Base-by-base conservation (phyloP, 495 filamentous ascomycete species). In the Neurospora africana region DNA sequence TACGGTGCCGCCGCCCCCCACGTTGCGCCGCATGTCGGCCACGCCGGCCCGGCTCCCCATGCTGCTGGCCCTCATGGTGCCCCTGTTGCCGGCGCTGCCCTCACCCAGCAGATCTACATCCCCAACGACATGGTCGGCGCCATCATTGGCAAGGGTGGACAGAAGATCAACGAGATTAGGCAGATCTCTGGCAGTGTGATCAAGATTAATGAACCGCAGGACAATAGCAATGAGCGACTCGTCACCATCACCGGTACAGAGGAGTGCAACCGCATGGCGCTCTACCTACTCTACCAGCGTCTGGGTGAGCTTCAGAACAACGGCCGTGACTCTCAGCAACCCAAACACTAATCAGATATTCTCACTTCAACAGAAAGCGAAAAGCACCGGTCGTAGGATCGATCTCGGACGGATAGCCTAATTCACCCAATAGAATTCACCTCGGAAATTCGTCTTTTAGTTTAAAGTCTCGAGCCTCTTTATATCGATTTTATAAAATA, bases 81-180 rank as follows among this genome's bases (percentile, higher is more conserved):
- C 71, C 92, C 93, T 6, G 90, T 93, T 79, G 89, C 89, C 76
- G 89, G 88, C 58, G 89, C 90, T 77, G 82, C 76, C 7, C 82
- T 99, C 75, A 99, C 95, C 2, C 95, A 99, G 79, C 95, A 99
- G 81, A 99, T 99, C 75, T 99, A 90, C 83, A 99, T 99, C 78
- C 95, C 95, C 61, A 99, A 99, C 81, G 95, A 99, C 78, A 99
- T 99, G 95, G 95, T 99, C 70, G 95, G 95, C 68, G 95, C 95
- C 68, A 99, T 99, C 76, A 99, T 99, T 77, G 95, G 95, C 72
- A 99, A 99, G 84, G 96, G 95, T 71, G 95, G 95, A 73, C 92
- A 93, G 33, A 99, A 99, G 89, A 99, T 99, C 86, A 99, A 99
- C 79, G 95, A 99, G 84, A 99, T 99, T 73, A 90, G 95, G 71